Evolutionary conservation across 495 filamentous ascomycete species (phyloP).

Genomic region (Pyronema domesticum): DNA sequence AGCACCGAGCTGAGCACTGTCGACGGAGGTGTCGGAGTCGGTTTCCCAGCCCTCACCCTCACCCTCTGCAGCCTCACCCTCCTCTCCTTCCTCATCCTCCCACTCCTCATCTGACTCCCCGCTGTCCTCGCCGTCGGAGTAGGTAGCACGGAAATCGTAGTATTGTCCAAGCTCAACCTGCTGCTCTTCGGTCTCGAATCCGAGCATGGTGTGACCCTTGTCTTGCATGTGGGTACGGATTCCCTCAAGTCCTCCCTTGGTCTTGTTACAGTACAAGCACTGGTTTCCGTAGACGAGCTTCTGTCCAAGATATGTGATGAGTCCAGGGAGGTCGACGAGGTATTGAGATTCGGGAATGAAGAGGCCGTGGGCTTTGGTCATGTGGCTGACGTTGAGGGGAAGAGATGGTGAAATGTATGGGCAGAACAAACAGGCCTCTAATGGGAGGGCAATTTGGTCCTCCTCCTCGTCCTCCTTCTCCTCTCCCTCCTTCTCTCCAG

Average conservation of each 20-base stretch:
- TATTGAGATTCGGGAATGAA: conserved; percentile 83
- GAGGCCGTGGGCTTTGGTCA: conserved; percentile 84
- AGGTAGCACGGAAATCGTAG: conserved; percentile 92
- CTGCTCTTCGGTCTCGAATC: conserved; percentile 73
- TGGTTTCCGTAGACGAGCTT: conserved; percentile 61
- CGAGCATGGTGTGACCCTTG: conserved; percentile 89
- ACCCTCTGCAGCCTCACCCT: conserved; percentile 24
- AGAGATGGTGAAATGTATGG: conserved; percentile 57
- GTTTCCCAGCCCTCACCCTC: conserved; percentile 71
- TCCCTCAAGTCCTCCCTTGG: conserved; percentile 52
- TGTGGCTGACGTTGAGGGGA: conserved; percentile 60
- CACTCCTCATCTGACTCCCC: conserved; percentile 35
- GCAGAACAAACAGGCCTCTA: conserved; percentile 78
- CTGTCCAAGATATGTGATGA: conserved; percentile 55
- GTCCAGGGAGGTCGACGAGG: conserved; percentile 60
- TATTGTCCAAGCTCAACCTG: conserved; percentile 93
- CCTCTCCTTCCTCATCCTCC: conserved; percentile 24
- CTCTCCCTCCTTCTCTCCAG: conserved; percentile 10
- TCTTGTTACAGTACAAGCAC: conserved; percentile 69
- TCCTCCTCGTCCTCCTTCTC: conserved; percentile 7
- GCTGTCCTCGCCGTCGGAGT: conserved; percentile 60
- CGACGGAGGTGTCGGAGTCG: conserved; percentile 67
- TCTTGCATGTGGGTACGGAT: conserved; percentile 93
- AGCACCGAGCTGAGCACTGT: conserved; percentile 53
- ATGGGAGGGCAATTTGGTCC: conserved; percentile 26